phyloP scores from a whole-genome alignment of 208 protist species.

The Angomonas ambiguus region DNA sequence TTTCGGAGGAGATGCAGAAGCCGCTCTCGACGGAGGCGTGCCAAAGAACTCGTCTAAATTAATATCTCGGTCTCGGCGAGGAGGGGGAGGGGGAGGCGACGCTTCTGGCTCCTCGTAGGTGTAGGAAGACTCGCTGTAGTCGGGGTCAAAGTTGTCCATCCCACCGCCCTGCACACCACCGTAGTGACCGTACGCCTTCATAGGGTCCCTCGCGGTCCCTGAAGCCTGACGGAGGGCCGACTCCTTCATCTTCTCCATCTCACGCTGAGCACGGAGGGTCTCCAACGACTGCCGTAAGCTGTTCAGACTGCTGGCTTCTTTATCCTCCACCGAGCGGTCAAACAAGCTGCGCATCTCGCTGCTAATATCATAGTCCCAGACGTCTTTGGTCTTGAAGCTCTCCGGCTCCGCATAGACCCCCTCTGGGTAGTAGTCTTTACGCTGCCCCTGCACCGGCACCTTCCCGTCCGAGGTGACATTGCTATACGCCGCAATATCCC shows the following conservation, averaged over 20 bases:
- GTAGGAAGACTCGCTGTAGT: constrained; percentile 14
- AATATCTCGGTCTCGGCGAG: neutral
- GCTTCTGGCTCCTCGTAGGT: neutral
- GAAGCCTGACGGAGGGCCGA: constrained; percentile 58
- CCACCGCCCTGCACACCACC: constrained; percentile 32
- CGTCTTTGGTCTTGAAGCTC: constrained; percentile 78
- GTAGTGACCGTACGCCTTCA: constrained; percentile 42
- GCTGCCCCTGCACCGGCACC: constrained; percentile 62
- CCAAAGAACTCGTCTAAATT: neutral
- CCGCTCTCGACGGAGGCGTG: neutral
- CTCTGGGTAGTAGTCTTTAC: constrained; percentile 78
- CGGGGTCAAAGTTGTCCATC: constrained; percentile 44
- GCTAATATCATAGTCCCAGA: constrained; percentile 78
- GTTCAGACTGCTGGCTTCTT: constrained; percentile 76
- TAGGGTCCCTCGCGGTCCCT: constrained; percentile 19
- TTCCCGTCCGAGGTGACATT: constrained; percentile 42
- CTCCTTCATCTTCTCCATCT: constrained; percentile 86
- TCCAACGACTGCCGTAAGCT: constrained; percentile 84
- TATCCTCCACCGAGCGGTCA: constrained; percentile 56
- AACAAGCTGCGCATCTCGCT: constrained; percentile 74
- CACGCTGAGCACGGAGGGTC: constrained; percentile 72
- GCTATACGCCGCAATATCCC: constrained; percentile 55
- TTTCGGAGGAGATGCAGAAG: neutral
- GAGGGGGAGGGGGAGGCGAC: constrained; percentile 13
- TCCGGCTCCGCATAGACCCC: constrained; percentile 74